These are phyloP conservation scores for Limnanthes douglasii DNA, from an alignment of 345 rosid genomes.

Conservation along the genomic window DNA sequence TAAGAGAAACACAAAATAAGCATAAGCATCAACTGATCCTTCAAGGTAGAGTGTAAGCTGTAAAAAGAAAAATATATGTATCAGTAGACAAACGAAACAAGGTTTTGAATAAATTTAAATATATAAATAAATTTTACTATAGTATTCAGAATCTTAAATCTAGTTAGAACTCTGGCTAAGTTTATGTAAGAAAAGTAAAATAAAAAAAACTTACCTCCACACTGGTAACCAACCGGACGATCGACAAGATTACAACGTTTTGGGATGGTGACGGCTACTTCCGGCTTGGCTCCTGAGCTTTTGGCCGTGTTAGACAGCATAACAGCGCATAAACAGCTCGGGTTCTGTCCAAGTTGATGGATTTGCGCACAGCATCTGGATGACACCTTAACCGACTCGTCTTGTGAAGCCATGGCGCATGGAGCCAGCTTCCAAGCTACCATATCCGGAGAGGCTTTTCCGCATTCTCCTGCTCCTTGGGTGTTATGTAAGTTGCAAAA, in stretches of 20 bases:
- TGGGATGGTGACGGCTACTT: slow-evolving; percentile 71
- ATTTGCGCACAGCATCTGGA: slow-evolving; percentile 52
- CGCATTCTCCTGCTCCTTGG: slow-evolving; percentile 82
- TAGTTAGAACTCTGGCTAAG: too few relatives aligned
- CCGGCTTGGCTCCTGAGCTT: slow-evolving; percentile 56
- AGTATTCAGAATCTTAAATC: too few relatives aligned
- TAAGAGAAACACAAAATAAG: background rate
- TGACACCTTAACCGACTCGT: slow-evolving; percentile 36
- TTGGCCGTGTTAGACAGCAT: slow-evolving; percentile 80
- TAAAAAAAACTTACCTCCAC: slow-evolving; percentile 38
- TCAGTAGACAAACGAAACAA: background rate
- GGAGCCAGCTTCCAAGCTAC: slow-evolving; percentile 85
- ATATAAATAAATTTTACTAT: background rate
- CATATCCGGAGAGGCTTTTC: slow-evolving; percentile 51
- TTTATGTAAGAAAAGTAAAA: background rate
- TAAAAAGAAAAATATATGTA: slow-evolving; percentile 4
- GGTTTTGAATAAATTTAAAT: background rate
- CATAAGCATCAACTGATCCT: slow-evolving; percentile 1
- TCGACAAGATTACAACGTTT: slow-evolving; percentile 65
- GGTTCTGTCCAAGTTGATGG: slow-evolving; percentile 57
- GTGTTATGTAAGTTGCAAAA: too few relatives aligned
- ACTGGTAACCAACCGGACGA: slow-evolving; percentile 78
- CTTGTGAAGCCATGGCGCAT: slow-evolving; percentile 60
- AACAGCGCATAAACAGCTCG: slow-evolving; percentile 67
- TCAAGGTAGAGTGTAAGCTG: slow-evolving; percentile 52